These are phyloP conservation scores for Strobilomyces confusus DNA, from an alignment of 768 basidiomycete species.

Conservation along the genomic window DNA sequence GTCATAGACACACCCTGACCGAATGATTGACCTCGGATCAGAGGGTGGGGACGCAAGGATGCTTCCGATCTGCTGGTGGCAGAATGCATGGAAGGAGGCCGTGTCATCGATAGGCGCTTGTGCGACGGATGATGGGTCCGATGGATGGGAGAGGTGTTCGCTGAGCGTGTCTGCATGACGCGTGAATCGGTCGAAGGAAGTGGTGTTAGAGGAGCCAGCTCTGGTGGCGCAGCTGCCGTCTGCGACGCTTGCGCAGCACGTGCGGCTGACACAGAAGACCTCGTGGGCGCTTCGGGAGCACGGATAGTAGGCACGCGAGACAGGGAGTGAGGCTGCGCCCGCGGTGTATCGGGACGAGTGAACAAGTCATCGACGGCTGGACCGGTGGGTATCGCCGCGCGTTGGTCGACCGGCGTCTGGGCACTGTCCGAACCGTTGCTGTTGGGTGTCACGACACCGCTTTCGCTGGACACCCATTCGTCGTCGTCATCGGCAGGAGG, in stretches of 20 bases:
- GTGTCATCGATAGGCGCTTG: constrained; percentile 44
- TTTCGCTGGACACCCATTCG: constrained; percentile 77
- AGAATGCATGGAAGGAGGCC: constrained; percentile 65
- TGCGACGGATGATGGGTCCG: constrained; percentile 32
- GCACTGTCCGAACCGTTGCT: constrained; percentile 43
- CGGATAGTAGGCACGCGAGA: constrained; percentile 33
- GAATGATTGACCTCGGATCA: constrained; percentile 71
- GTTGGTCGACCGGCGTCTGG: constrained; percentile 30
- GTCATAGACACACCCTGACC: constrained; percentile 37
- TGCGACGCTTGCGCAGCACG: constrained; percentile 16
- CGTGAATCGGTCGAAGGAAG: constrained; percentile 18
- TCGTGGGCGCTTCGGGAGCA: constrained; percentile 23
- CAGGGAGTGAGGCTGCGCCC: constrained; percentile 29
- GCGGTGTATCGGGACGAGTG: constrained; percentile 29
- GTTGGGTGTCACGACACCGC: constrained; percentile 67
- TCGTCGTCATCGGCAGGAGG: constrained; percentile 53
- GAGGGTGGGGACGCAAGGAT: constrained; percentile 63
- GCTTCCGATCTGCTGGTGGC: constrained; percentile 35
- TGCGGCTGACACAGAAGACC: constrained; percentile 13
- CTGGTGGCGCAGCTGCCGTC: constrained; percentile 9
- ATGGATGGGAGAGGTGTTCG: constrained; percentile 37
- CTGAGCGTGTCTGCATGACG: constrained; percentile 34
- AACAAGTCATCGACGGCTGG: constrained; percentile 15
- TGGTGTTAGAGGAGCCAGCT: constrained; percentile 11
- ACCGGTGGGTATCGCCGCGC: constrained; percentile 10